Evolutionary conservation across 441 rosid genomes (phyloP).

Genomic region (Erysimum cheiri): DNA sequence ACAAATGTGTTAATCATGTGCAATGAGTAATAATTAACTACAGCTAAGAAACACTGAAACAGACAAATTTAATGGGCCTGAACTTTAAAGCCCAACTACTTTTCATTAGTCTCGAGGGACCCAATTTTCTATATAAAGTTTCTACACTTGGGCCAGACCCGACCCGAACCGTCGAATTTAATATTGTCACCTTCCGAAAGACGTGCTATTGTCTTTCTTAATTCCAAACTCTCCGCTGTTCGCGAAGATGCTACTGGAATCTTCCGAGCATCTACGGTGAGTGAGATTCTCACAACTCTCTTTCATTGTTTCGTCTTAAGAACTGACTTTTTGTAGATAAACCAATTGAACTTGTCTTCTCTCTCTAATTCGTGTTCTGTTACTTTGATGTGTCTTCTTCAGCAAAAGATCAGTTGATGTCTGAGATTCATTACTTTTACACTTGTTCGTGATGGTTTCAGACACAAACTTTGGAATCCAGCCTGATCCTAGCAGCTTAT

Average conservation of each 20-base stretch:
- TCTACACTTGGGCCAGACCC: neutral
- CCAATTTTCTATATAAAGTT: neutral
- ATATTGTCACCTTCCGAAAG: neutral
- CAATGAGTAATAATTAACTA: neutral
- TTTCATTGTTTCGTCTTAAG: conserved; percentile 21
- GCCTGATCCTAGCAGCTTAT: conserved; percentile 35
- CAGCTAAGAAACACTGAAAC: too few relatives aligned
- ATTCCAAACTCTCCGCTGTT: conserved; percentile 17
- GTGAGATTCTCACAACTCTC: conserved; percentile 31
- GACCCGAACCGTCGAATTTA: neutral
- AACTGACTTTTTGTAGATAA: neutral
- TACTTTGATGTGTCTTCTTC: conserved; percentile 15
- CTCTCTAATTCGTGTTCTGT: neutral
- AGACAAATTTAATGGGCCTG: conserved; percentile 31
- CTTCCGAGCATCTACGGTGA: conserved; percentile 40
- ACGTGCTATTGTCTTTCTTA: conserved; percentile 32
- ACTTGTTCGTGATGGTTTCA: conserved; percentile 2
- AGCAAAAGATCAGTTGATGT: conserved; percentile 10
- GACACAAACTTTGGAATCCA: neutral
- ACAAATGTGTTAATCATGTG: conserved; percentile 19
- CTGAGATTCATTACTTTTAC: neutral
- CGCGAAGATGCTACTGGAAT: conserved; percentile 29
- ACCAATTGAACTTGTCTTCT: neutral
- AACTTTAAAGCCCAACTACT: conserved; percentile 18
- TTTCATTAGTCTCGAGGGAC: too few relatives aligned